phyloP scores from a whole-genome alignment of 345 rosid genomes.

The Sonneratia caseolaris region DNA sequence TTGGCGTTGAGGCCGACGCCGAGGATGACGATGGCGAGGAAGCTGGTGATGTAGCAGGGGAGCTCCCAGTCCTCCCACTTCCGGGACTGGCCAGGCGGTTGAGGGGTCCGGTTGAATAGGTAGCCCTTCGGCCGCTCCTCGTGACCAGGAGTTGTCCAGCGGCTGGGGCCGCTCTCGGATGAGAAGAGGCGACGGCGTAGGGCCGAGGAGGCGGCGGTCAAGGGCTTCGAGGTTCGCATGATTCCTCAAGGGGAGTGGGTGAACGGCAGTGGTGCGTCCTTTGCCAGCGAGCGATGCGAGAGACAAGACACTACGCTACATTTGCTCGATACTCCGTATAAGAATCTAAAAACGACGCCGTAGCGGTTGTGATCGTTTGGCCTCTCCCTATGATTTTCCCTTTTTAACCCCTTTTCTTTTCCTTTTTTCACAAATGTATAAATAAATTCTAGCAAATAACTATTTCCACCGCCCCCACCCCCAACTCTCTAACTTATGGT shows the following conservation, averaged over 20 bases:
- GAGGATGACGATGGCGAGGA: conserved; percentile 84
- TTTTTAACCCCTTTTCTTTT: too few species aligned
- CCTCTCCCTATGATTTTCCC: too few species aligned
- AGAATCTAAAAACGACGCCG: too few species aligned
- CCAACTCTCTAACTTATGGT: too few species aligned
- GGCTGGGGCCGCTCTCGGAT: conserved; percentile 57
- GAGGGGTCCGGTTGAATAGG: conserved; percentile 69
- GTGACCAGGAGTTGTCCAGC: conserved; percentile 80
- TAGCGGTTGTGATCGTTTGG: too few species aligned
- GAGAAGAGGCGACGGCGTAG: conserved; percentile 65
- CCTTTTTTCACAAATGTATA: too few species aligned
- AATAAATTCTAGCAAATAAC: too few species aligned
- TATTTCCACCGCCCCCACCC: too few species aligned
- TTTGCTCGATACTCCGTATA: too few species aligned
- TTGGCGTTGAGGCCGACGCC: conserved; percentile 97
- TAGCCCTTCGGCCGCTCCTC: conserved; percentile 90
- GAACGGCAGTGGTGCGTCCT: too few species aligned
- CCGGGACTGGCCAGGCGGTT: conserved; percentile 70
- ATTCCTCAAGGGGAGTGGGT: neutral
- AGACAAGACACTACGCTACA: too few species aligned
- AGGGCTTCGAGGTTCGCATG: conserved; percentile 12
- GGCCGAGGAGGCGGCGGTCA: conserved; percentile 33
- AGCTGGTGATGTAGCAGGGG: conserved; percentile 96
- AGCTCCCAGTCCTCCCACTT: conserved; percentile 99
- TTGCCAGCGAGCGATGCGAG: too few species aligned